These are phyloP conservation scores for Beta lomatogona DNA, from an alignment of 179 eudicot genomes.

Conservation along the genomic window DNA sequence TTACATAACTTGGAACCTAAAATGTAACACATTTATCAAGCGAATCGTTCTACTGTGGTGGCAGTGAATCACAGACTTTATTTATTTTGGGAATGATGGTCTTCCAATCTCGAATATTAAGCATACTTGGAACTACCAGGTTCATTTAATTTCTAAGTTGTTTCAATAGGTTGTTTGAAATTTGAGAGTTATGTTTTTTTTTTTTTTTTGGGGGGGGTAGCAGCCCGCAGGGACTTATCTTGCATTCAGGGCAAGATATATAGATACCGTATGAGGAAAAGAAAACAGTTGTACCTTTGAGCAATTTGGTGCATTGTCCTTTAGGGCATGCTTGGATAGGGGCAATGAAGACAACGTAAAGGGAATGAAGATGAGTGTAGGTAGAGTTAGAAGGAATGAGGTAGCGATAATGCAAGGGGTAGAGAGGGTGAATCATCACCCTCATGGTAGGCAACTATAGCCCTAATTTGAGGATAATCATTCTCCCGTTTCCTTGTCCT, in stretches of 20 bases:
- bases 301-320: background rate
- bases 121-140: background rate
- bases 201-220: background rate
- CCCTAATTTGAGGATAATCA: no score
- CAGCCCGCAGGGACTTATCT: no score
- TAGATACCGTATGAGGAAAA: background rate
- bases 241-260: background rate
- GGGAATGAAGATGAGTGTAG: no score
- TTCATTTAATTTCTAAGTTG: background rate
- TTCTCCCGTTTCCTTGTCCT: no score
- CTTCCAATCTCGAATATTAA: background rate
- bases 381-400: no score
- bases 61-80: background rate
- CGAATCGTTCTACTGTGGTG: background rate
- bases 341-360: no score
- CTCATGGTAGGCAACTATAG: no score
- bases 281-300: background rate
- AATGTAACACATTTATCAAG: background rate
- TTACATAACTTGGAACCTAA: background rate
- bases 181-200: background rate
- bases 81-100: background rate
- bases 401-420: no score
- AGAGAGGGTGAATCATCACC: no score
- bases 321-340: no score
- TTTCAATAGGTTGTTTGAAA: background rate